Conservation (phyloP, 371 early-diverging fungal species). For the Mortierella sp. region DNA sequence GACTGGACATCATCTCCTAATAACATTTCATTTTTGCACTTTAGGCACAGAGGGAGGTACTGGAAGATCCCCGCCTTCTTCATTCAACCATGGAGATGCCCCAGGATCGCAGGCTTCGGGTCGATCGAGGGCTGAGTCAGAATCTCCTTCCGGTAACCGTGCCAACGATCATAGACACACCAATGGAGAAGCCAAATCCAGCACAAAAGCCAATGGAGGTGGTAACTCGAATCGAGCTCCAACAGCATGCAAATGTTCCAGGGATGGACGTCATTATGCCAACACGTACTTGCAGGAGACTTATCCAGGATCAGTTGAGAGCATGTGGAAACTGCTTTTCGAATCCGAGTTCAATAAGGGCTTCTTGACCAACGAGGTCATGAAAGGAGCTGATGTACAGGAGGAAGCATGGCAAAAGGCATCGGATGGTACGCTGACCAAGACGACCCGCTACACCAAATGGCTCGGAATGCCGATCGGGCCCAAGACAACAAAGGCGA, state of each 20-base stretch:
- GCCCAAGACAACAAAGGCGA: slow-evolving; percentile 78
- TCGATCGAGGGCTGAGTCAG: no score
- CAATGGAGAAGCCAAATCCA: not conserved
- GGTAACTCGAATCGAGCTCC: slow-evolving; percentile 8
- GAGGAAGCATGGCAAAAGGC: slow-evolving; percentile 39
- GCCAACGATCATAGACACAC: not conserved
- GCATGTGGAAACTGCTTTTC: slow-evolving; percentile 62
- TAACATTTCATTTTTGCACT: no score
- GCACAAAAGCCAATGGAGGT: not conserved
- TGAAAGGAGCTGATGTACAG: slow-evolving; percentile 49
- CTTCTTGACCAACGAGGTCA: slow-evolving; percentile 32
- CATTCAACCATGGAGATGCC: no score
- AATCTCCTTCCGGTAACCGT: no score
- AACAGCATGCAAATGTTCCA: slow-evolving; percentile 60
- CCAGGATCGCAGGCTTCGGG: no score
- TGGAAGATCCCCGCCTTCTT: no score
- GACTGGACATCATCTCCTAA: no score
- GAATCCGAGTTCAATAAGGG: slow-evolving; percentile 37
- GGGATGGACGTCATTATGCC: slow-evolving; percentile 60
- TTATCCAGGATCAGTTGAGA: slow-evolving; percentile 61
- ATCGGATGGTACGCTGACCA: slow-evolving; percentile 22
- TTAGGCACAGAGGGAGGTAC: no score
- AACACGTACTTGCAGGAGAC: slow-evolving; percentile 60
- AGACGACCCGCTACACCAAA: slow-evolving; percentile 34
- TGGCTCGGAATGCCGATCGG: slow-evolving; percentile 60